Base-by-base conservation (phyloP, 345 rosid genomes). In the Moricandia arvensis region DNA sequence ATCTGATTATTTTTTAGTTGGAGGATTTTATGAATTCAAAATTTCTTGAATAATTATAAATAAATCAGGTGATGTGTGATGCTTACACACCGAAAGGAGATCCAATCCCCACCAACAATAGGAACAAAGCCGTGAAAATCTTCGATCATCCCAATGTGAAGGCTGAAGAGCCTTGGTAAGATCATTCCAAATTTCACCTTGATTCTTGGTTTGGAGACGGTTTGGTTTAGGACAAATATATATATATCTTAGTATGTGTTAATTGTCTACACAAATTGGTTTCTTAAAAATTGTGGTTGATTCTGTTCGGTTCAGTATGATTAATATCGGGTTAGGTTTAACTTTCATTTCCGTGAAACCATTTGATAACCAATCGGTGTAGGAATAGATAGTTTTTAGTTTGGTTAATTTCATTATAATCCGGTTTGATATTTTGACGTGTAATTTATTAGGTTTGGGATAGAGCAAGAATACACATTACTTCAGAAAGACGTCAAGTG, bases 401-500 rank as follows among this genome's bases (percentile, higher is more conserved):
- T 66, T 13, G 59, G 70, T 53, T 54, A 4, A 30, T 74, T 65
- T 5, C 34, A 60, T 24, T 53, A 7, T n/a, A 12, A 17, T 30
- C 18, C 29, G n/a, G 29, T 53, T 76, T 54, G 58, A 62, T 27
- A n/a, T 0, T 31, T 63, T 31, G 26, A 54, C 30, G n/a, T 33
- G 38, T 49, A 10, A 2, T 61, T 17, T 17, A 26, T 7, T 72
- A 91, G 99, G 99, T 95, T 49, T 76, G 97, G 99, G 63, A 95
- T 92, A 71, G 97, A 95, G 85, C 99, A 95, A 85, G 99, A 95
- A 81, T 95, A 95, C 86, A 91, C 97, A 73, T 85, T 95, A 61
- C 85, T 95, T 67, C 91, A 88, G 80, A 63, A 84, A 79, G 83
- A 92, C 72, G 86, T 90, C 35, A 87, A 83, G 72, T 95, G 99